phyloP scores from a whole-genome alignment of 2,329 filamentous ascomycete genomes.

The Paecilomyces niveus region DNA sequence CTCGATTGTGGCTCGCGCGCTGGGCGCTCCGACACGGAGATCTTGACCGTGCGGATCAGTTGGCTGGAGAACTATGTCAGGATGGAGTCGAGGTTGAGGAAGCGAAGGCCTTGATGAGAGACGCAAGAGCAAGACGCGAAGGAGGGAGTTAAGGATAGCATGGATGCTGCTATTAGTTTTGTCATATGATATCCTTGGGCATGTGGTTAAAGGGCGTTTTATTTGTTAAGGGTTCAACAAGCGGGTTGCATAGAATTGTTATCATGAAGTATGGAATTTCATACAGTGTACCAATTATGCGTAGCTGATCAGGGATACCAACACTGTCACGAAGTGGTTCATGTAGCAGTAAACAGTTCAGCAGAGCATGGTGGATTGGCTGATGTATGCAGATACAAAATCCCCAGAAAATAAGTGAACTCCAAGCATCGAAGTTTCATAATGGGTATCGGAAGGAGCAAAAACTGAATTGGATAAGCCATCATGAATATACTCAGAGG shows the following conservation, averaged over 20 bases:
- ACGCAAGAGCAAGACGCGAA: conserved; percentile 72
- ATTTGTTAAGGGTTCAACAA: neutral
- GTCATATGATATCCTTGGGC: neutral
- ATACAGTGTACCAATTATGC: neutral
- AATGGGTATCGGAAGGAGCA: neutral
- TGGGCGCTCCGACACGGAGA: conserved; percentile 71
- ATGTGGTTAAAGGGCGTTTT: neutral
- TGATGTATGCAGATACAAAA: neutral
- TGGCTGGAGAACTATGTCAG: conserved; percentile 87
- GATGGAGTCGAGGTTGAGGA: conserved; percentile 96
- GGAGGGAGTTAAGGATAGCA: conserved; percentile 11
- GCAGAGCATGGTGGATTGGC: too few relatives aligned
- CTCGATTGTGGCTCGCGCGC: conserved; percentile 85
- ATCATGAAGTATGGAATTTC: neutral
- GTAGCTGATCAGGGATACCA: too few relatives aligned
- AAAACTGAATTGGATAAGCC: neutral
- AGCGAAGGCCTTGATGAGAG: conserved; percentile 83
- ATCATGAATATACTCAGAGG: too few relatives aligned
- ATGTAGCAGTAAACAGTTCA: too few relatives aligned
- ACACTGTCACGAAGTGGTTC: too few relatives aligned
- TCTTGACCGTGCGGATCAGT: conserved; percentile 65
- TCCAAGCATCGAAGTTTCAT: too few relatives aligned
- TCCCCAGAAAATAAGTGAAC: too few relatives aligned
- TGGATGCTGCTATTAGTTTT: neutral
- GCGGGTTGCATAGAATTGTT: neutral